Conservation (phyloP, 208 protist species). For the Acanthamoeba royreba region DNA sequence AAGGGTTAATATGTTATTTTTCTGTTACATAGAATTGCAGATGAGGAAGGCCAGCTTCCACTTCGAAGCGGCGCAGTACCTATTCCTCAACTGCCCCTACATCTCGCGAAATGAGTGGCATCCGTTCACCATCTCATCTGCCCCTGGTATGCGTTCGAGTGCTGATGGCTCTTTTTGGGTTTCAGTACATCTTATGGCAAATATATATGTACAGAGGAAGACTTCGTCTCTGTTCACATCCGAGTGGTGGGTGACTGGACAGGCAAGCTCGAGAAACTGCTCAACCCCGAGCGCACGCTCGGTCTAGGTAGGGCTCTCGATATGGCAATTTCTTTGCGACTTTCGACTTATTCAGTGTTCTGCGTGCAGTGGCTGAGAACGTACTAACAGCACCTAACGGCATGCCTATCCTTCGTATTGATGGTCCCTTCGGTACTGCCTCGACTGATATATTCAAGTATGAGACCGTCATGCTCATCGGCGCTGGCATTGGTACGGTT, state of each 20-base stretch:
- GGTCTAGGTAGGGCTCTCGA: constrained; percentile 43
- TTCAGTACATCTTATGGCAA: too few species aligned
- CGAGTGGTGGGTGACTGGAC: constrained; percentile 79
- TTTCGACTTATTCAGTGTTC: not conserved
- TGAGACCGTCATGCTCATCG: constrained; percentile 70
- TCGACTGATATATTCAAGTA: constrained; percentile 79
- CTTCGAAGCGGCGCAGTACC: constrained; percentile 82
- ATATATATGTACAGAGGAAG: constrained; percentile 44
- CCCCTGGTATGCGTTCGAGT: constrained; percentile 64
- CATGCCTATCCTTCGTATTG: constrained; percentile 66
- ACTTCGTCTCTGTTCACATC: constrained; percentile 59
- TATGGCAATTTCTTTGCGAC: not conserved
- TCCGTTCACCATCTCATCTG: constrained; percentile 86
- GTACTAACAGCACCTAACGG: constrained; percentile 53
- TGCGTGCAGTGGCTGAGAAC: constrained; percentile 30
- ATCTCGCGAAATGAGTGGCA: constrained; percentile 83
- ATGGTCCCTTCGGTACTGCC: constrained; percentile 82
- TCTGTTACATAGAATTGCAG: constrained; percentile 47
- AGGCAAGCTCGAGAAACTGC: constrained; percentile 50
- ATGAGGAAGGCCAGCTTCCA: constrained; percentile 63
- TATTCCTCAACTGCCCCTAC: constrained; percentile 83
- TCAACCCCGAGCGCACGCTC: constrained; percentile 64
- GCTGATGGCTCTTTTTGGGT: not conserved
- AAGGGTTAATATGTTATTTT: not conserved
- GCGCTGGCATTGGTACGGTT: constrained; percentile 73